A percentile compares a stretch with the other conserved stretches of the same genome.
phyloP scores from a whole-genome alignment of 177 flowering plant species.

The Vitis hybrid region DNA sequence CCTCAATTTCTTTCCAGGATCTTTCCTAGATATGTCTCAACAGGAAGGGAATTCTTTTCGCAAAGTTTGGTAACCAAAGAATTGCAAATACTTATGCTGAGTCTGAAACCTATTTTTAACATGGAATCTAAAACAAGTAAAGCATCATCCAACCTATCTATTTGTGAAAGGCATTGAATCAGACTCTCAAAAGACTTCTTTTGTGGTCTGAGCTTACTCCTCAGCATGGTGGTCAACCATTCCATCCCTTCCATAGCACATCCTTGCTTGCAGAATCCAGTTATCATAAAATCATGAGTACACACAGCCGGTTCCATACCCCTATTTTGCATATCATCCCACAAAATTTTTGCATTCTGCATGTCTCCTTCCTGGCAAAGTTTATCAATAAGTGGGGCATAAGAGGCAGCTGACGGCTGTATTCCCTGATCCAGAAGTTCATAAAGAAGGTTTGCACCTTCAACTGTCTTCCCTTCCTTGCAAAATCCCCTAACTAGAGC shows the following conservation, averaged over 20 bases:
- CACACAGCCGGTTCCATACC: conserved; percentile 38
- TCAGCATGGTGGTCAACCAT: conserved; percentile 46
- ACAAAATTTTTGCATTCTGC: conserved; percentile 37
- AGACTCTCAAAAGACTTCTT: conserved; percentile 36
- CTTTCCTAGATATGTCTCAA: conserved; percentile 11
- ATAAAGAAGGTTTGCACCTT: conserved; percentile 33
- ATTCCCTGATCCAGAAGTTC: conserved; percentile 48
- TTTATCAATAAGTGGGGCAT: conserved; percentile 39
- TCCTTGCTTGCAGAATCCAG: conserved; percentile 50
- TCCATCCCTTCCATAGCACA: conserved; percentile 42
- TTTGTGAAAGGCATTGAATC: conserved; percentile 30
- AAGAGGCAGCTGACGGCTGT: conserved; percentile 45
- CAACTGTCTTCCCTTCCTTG: conserved; percentile 37
- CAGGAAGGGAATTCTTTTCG: conserved; percentile 14
- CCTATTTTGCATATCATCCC: conserved; percentile 44
- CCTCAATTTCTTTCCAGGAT: conserved; percentile 20
- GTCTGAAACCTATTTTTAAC: conserved; percentile 41
- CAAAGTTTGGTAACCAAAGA: conserved; percentile 35
- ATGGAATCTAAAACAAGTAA: conserved; percentile 40
- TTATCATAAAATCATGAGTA: conserved; percentile 38
- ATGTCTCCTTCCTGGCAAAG: conserved; percentile 48
- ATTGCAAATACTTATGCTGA: conserved; percentile 15
- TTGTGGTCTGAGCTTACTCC: conserved; percentile 38
- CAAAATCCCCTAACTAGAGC: conserved; percentile 51
- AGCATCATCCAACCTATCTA: conserved; percentile 44